Conservation (phyloP, 257 asterid genomes). For the Voacanga thouarsii region DNA sequence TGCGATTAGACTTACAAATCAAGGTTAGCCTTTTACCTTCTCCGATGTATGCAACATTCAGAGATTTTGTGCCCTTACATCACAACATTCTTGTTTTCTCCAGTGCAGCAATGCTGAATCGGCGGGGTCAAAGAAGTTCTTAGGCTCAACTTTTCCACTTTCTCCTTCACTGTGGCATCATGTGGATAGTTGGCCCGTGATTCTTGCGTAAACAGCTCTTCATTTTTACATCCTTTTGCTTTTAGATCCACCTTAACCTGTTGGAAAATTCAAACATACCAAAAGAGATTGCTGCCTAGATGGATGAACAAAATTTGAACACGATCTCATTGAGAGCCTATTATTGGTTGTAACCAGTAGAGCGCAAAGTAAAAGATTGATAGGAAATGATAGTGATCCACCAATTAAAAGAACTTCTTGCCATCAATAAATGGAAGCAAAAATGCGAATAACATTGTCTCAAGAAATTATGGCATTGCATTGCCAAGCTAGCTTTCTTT, state of each 20-base stretch:
- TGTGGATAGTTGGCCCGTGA: neutral
- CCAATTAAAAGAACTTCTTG: neutral
- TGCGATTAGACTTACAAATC: no score
- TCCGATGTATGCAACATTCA: no score
- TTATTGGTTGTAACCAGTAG: neutral
- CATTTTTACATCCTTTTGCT: no score
- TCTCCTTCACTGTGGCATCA: neutral
- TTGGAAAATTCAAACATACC: neutral
- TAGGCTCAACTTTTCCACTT: neutral
- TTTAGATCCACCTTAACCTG: neutral
- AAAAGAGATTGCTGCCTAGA: no score
- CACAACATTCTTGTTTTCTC: neutral
- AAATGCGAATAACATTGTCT: no score
- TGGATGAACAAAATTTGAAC: no score
- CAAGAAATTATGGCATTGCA: neutral
- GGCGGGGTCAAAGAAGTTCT: neutral
- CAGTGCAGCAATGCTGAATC: neutral
- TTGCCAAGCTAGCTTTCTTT: neutral
- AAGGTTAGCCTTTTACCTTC: no score
- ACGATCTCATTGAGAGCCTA: no score
- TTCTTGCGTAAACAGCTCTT: neutral
- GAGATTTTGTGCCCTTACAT: no score
- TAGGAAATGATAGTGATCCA: neutral
- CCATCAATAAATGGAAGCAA: neutral
- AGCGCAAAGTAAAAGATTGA: neutral